Evolutionary conservation across 2,329 filamentous ascomycete species (phyloP), one percentile per base, ranked within the genome.

Genomic region (Colletotrichum graminicola): DNA sequence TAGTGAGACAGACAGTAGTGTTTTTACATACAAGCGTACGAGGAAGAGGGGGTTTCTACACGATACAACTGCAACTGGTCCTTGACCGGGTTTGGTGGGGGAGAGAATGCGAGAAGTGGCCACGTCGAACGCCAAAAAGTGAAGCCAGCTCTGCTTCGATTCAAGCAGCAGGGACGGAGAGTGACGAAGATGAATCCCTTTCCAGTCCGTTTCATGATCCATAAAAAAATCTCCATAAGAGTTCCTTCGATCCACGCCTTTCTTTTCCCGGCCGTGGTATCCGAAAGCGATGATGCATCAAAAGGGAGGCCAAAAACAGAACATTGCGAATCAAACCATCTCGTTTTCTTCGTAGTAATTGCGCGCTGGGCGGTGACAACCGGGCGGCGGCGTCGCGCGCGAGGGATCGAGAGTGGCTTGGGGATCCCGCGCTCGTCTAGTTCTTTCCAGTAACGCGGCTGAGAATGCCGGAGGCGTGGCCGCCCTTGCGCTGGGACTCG

Each of bases 381-480:
- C 26, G 29, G 26, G 43, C 34, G 62, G 52, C 34, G 34, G 54
- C 54, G 34, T 56, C 54, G 56, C 51, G 39, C 63, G 16, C 8
- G 34, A 26, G 26, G 26, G n/a, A 16, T 36, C 23, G n/a, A 52
- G 60, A 32, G 29, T 41, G 60, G 47, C 60, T 41, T 56, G 21
- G 16, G 26, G 41, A 62, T 21, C 32, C 61, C 34, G 11, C 32
- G 56, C 36, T 73, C 71, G 72, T 68, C 73, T 76, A 81, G 75
- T 77, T 78, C 73, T 77, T 76, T 72, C 75, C 73, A 57, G 75
- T 65, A 43, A 80, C 74, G 57, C 77, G 75, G 82, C 78, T 83
- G 34, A 88, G 78, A 74, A 87, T 80, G 71, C 80, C 77, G 75
- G 79, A 75, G 72, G 79, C 77, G 67, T 81, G 79, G 56, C 71